Evolutionary conservation across 352 stramenopile genomes (phyloP).

Genomic region (Globisporangium parvum): DNA sequence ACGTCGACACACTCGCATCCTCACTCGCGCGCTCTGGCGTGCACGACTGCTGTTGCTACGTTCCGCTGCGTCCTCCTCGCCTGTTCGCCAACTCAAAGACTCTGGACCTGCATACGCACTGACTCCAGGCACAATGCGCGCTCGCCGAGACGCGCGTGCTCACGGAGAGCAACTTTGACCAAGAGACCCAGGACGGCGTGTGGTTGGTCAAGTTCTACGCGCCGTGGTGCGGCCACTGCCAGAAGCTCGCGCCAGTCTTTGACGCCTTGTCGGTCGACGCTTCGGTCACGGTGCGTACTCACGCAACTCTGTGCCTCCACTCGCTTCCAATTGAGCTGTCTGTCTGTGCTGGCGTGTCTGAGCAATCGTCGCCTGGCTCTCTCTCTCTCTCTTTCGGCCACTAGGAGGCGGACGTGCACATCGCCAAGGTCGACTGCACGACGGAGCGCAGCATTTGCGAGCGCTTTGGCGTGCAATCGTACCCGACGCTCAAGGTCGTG

Average conservation of each 20-base stretch:
- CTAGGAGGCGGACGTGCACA: conserved; percentile 30
- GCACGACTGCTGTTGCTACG: no score
- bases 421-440: conserved; percentile 80
- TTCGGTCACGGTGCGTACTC: conserved; percentile 20
- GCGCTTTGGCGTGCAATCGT: conserved; percentile 74
- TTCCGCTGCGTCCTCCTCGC: not conserved
- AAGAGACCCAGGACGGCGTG: conserved; percentile 39
- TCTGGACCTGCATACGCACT: not conserved
- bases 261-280: conserved; percentile 43
- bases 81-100: not conserved
- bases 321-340: not conserved
- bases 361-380: not conserved
- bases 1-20: not conserved
- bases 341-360: not conserved
- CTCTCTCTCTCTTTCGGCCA: not conserved
- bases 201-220: conserved; percentile 87
- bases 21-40: not conserved
- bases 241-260: conserved; percentile 67
- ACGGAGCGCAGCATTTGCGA: conserved; percentile 66
- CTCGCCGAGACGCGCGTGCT: conserved; percentile 25
- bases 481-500: conserved; percentile 80
- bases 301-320: not conserved
- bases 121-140: conserved; percentile 11
- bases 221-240: conserved; percentile 81
- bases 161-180: conserved; percentile 53